A percentile compares a stretch with the other conserved stretches of the same genome.
These are phyloP conservation scores for Albatrellus ellisii DNA, from an alignment of 768 basidiomycete genomes.

Conservation along the genomic window DNA sequence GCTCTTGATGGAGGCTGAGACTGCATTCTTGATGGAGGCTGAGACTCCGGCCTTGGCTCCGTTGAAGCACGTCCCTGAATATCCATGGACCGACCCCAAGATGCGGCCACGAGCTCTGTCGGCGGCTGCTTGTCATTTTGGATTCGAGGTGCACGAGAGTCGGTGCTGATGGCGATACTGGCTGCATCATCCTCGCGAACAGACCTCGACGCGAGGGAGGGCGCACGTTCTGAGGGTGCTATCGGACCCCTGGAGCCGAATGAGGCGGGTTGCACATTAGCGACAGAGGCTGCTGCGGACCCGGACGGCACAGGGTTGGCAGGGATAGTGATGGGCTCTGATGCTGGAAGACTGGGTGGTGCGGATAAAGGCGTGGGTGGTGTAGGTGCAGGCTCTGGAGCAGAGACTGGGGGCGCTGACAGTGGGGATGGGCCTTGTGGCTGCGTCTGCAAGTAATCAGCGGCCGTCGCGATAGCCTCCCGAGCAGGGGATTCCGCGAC, in stretches of 20 bases:
- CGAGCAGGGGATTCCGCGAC: constrained; percentile 59
- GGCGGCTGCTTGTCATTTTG: neutral
- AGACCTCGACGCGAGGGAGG: no score
- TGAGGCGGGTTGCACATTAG: no score
- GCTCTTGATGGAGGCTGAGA: no score
- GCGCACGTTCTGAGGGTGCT: no score
- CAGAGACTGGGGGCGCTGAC: constrained; percentile 8
- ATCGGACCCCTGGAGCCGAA: no score
- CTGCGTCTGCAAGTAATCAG: no score
- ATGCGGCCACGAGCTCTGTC: neutral
- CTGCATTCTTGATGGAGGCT: constrained; percentile 13
- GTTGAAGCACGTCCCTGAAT: constrained; percentile 1
- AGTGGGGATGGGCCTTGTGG: constrained; percentile 18
- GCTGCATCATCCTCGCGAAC: neutral
- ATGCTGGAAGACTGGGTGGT: constrained; percentile 3
- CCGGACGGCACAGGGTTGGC: neutral
- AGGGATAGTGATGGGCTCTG: constrained; percentile 3
- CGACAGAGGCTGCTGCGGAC: neutral
- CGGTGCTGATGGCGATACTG: neutral
- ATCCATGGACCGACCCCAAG: neutral
- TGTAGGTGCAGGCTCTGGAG: constrained; percentile 1
- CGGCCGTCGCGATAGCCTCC: constrained; percentile 25
- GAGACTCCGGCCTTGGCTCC: constrained; percentile 11
- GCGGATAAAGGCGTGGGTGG: no score
- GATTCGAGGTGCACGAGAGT: neutral